Evolutionary conservation across 352 stramenopile species (phyloP), one percentile per base, ranked within the genome.

Genomic region (Phytopythium boreale): DNA sequence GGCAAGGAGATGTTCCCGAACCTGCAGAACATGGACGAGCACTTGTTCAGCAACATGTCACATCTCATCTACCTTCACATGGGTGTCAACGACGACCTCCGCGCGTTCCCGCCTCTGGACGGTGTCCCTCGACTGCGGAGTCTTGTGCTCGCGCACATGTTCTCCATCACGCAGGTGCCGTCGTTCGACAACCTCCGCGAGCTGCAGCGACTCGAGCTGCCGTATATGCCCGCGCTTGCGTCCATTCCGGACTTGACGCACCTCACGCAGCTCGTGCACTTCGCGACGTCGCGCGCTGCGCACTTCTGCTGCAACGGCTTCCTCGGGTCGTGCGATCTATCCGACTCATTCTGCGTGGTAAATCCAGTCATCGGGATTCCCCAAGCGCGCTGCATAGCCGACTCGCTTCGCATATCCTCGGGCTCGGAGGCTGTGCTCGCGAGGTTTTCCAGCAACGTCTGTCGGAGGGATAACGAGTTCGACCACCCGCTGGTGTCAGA

Each of bases 271-370:
- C 59, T 81, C 10, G 49, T 49, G 1, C 29, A 61, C 8, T 72
- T 79, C 14, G 59, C 24, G 14, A 46, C 39, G 6, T 17, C 56
- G 22, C 31, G 64, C 36, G 36, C 55, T 2, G n/a, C 55, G 0
- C 10, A 60, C 34, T 61, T 39, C 26, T 82, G 72, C 49, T 82
- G 74, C 71, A 76, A 80, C 29, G 69, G 72, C 3, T 80, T 78
- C 27, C 29, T 74, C 0, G 70, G 61, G 5, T 12, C 34, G 5
- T 83, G 75, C 20, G 51, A 80, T 24, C 56, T 77, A 24, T 72
- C 26, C 19, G 43, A 75, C 22, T 12, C 56, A 1, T 75, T 66
- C 17, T 81, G 75, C 27, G n/a, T 9, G 0, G 57, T 47, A 47
- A 39, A 67, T 31, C 39, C 61, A 60, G 29, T 55, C 24, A 6